Percentiles rank a stretch among this genome's conserved stretches.
Conservation (phyloP, 164 flowering plant genomes). For the Hamamelis virginiana region DNA sequence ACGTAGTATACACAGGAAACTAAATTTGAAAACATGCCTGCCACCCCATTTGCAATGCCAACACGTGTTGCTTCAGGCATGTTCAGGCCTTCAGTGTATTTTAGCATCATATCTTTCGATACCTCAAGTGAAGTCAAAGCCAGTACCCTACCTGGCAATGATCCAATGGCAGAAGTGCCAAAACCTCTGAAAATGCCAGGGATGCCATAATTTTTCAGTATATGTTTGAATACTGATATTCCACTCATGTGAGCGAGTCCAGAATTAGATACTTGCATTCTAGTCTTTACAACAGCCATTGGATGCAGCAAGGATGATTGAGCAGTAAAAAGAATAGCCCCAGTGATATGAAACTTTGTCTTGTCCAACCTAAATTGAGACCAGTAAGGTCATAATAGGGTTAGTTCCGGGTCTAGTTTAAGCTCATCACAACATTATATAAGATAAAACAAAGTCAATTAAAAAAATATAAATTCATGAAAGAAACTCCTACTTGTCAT, state of each 20-base stretch:
- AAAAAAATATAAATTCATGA: too few species aligned
- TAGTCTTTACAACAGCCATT: constrained; percentile 71
- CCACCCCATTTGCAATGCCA: constrained; percentile 74
- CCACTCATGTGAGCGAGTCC: constrained; percentile 49
- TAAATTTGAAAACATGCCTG: constrained; percentile 73
- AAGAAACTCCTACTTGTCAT: too few species aligned
- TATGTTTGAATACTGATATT: constrained; percentile 44
- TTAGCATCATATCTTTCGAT: constrained; percentile 62
- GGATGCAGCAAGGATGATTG: constrained; percentile 68
- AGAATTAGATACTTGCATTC: constrained; percentile 72
- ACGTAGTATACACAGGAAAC: constrained; percentile 61
- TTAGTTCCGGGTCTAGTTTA: too few species aligned
- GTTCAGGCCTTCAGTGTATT: constrained; percentile 40
- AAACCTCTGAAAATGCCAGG: constrained; percentile 79
- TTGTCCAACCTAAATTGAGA: constrained; percentile 63
- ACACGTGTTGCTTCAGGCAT: constrained; percentile 71
- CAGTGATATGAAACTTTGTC: constrained; percentile 73
- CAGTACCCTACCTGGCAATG: constrained; percentile 78
- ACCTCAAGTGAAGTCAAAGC: constrained; percentile 68
- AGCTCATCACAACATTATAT: neutral
- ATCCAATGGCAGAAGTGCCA: constrained; percentile 71
- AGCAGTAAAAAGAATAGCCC: constrained; percentile 73
- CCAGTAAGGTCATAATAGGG: neutral
- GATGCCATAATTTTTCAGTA: constrained; percentile 59
- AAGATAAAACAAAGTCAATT: neutral